Evolutionary conservation across 805 yeast species (phyloP), one percentile per base, ranked within the genome.

Genomic region (Tetrapisispora nanseiensis): DNA sequence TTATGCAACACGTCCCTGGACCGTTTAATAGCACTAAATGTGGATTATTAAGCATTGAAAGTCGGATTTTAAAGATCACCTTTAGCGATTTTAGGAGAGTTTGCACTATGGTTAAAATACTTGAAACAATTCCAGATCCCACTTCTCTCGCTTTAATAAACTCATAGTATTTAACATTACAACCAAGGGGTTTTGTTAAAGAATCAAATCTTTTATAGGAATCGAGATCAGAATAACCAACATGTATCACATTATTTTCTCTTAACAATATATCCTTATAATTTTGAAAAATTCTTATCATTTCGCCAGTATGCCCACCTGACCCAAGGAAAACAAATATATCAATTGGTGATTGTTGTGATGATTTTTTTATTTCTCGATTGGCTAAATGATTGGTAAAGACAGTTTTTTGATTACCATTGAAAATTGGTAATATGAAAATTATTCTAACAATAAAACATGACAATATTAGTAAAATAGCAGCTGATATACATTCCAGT

Each of bases 271-370:
- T 56, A 9, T 61, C 49, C 39, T 62, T 51, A 30, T 73, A 64
- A 6, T 59, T 57, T 4, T 57, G 46, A 9, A 86, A 57, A 15
- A 90, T 67, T 21, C 89, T 67, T n/a, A 89, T 59, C 94, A 90
- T 86, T 60, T 90, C 97, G 1, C 96, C 97, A 0, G 97, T 87
- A 55, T 87, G 97, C 2, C 97, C 97, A 2, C 98, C 98, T 0
- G 96, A 86, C 0, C 97, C 97, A 10, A 90, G 63, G n/a, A 86
- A 69, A 0, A 83, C 66, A 73, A 83, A 71, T 20, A 76, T 45
- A 33, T 61, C 62, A 5, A 56, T 34, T 6, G 6, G n/a, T 29
- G 18, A n/a, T n/a, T n/a, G n/a, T n/a, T n/a, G n/a, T n/a, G 7
- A 29, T 29, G 18, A 8, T 29, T 19, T 49, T 53, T 23, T 30